phyloP scores from a whole-genome alignment of 2,329 filamentous ascomycete genomes.

The Coleophoma cylindrospora region DNA sequence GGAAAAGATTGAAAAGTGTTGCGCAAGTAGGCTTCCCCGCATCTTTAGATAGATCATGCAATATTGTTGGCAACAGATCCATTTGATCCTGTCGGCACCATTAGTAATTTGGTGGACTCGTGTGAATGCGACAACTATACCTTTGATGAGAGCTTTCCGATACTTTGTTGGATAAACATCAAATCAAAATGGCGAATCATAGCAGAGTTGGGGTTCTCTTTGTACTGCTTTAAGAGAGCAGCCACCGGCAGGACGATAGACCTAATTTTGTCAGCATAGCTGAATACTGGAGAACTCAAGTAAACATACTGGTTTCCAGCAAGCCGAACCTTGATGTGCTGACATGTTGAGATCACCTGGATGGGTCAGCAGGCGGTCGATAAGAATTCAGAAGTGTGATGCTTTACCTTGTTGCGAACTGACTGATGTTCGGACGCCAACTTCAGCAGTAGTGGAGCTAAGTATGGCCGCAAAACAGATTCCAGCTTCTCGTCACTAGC shows the following conservation, averaged over 20 bases:
- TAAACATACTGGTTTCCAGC: slow-evolving; percentile 27
- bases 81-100: slow-evolving; percentile 52
- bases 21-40: slow-evolving; percentile 48
- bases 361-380: slow-evolving; percentile 11
- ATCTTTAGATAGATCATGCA: slow-evolving; percentile 61
- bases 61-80: slow-evolving; percentile 64
- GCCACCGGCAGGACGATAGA: slow-evolving; percentile 73
- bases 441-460: slow-evolving; percentile 80
- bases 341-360: slow-evolving; percentile 62
- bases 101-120: neutral
- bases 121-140: slow-evolving; percentile 26
- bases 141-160: slow-evolving; percentile 50
- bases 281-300: slow-evolving; percentile 5
- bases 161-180: slow-evolving; percentile 82
- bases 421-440: slow-evolving; percentile 73
- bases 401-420: slow-evolving; percentile 70
- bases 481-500: slow-evolving; percentile 82
- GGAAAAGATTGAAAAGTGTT: slow-evolving; percentile 75
- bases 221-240: slow-evolving; percentile 86
- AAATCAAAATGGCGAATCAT: slow-evolving; percentile 86
- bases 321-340: slow-evolving; percentile 61
- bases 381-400: slow-evolving; percentile 14
- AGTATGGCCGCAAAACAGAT: slow-evolving; percentile 69
- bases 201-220: slow-evolving; percentile 60
- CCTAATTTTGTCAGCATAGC: slow-evolving; percentile 19